Evolutionary conservation across 106 monocot genomes (phyloP), one percentile per base, ranked within the genome.

Genomic region (Dioscorea dumetorum): DNA sequence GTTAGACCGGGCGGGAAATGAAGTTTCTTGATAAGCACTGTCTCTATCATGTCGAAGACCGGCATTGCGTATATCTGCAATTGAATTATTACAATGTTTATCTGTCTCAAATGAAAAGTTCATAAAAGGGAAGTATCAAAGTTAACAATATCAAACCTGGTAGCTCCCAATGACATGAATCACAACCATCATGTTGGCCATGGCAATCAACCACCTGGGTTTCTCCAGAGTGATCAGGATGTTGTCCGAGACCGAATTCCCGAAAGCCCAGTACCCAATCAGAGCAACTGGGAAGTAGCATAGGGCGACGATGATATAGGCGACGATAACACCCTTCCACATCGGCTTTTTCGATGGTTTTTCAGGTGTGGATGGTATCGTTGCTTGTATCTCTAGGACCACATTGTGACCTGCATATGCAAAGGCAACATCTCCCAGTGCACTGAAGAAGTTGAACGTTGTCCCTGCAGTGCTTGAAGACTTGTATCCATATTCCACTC

Each of bases 111-210:
- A 54, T 13, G 19, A 54, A 12, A 3, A 54, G 15, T 13, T n/a
- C n/a, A n/a, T n/a, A n/a, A n/a, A n/a, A n/a, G n/a, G n/a, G n/a
- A n/a, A 54, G 54, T 12, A 65, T 2, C 5, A n/a, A 9, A 35
- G 3, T 23, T 4, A 14, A 41, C 7, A 5, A 5, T 41, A 41
- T 41, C 41, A 67, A 16, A 78, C 78, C 71, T 78, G 78, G 67
- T 78, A 78, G 53, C 78, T 78, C 12, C 78, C 78, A 67, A 77
- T 49, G 49, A 77, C 77, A 70, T 77, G 77, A 21, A 78, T 24
- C 9, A 72, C 58, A 33, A 78, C 78, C 24, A 78, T 50, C 18
- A 78, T 60, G 28, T 78, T 78, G 13, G 78, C 78, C 15, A 59
- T 22, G 0, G 67, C 78, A 21, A 78, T 66, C 53, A 78, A 24